A percentile compares a stretch with the other conserved stretches of the same genome.
phyloP scores from a whole-genome alignment of 768 basidiomycete species.

The Phaffia australis region DNA sequence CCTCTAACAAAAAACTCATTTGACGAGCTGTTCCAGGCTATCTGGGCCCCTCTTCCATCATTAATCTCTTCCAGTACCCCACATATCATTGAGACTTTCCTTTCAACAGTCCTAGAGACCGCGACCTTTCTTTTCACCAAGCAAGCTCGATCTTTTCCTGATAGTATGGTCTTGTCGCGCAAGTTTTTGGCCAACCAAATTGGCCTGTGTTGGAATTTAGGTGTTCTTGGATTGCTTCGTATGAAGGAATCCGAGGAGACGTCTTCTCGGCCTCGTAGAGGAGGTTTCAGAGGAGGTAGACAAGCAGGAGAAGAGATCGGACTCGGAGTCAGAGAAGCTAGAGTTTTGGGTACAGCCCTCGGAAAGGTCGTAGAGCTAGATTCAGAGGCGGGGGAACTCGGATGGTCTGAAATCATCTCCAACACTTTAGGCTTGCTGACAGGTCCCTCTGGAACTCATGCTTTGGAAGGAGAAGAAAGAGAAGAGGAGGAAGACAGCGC shows the following conservation, averaged over 20 bases:
- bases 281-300: too few species aligned
- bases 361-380: slow-evolving; percentile 38
- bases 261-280: too few species aligned
- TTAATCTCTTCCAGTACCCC: slow-evolving; percentile 46
- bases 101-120: slow-evolving; percentile 61
- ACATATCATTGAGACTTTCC: slow-evolving; percentile 51
- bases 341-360: too few species aligned
- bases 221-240: too few species aligned
- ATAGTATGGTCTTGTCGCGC: too few species aligned
- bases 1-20: slow-evolving; percentile 38
- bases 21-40: slow-evolving; percentile 53
- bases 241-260: too few species aligned
- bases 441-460: not conserved
- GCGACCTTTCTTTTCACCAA: slow-evolving; percentile 47
- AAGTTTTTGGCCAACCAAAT: too few species aligned
- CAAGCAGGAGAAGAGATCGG: too few species aligned
- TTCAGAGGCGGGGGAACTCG: not conserved
- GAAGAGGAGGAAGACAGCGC: not conserved
- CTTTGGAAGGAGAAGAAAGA: too few species aligned
- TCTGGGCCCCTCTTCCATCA: slow-evolving; percentile 61
- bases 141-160: slow-evolving; percentile 6
- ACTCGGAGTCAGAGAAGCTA: not conserved
- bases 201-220: too few species aligned
- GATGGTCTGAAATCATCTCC: slow-evolving; percentile 10
- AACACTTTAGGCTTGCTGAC: slow-evolving; percentile 5